These are phyloP conservation scores for Leishmania turanica DNA, from an alignment of 208 protist species.

Conservation along the genomic window DNA sequence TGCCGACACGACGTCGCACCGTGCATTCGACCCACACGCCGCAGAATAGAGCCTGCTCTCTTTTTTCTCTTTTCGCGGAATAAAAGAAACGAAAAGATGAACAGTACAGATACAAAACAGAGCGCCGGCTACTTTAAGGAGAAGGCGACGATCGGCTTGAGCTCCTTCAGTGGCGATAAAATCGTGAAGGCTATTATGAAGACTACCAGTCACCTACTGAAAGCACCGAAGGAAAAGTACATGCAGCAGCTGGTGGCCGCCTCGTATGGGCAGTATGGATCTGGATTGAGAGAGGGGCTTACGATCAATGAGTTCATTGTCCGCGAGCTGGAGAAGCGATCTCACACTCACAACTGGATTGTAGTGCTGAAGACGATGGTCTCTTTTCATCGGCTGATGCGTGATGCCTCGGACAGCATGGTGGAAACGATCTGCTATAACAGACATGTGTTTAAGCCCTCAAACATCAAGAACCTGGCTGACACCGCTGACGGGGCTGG, in stretches of 20 bases:
- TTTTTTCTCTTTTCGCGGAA: background rate
- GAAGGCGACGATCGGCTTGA: constrained; percentile 77
- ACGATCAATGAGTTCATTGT: constrained; percentile 68
- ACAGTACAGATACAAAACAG: constrained; percentile 60
- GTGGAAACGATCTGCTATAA: constrained; percentile 54
- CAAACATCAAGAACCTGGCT: constrained; percentile 60
- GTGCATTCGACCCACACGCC: no score
- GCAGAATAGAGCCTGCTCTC: background rate
- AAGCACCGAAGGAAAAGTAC: constrained; percentile 90
- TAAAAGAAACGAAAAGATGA: constrained; percentile 26
- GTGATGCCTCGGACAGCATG: constrained; percentile 63
- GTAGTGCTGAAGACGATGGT: constrained; percentile 85
- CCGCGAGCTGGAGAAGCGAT: constrained; percentile 68
- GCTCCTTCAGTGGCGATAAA: constrained; percentile 66
- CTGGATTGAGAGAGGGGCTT: constrained; percentile 25
- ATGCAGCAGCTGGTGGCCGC: constrained; percentile 70
- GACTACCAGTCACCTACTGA: constrained; percentile 82
- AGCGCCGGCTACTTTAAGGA: constrained; percentile 84
- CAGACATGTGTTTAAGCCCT: constrained; percentile 48
- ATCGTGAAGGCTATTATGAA: constrained; percentile 78
- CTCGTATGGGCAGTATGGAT: constrained; percentile 57
- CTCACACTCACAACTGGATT: constrained; percentile 86
- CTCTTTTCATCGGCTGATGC: constrained; percentile 70
- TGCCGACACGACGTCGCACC: background rate
- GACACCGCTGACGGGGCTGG: constrained; percentile 43